These are phyloP conservation scores for Tetragonia tetragonoides DNA, from an alignment of 148 eudicot species.

Conservation along the genomic window DNA sequence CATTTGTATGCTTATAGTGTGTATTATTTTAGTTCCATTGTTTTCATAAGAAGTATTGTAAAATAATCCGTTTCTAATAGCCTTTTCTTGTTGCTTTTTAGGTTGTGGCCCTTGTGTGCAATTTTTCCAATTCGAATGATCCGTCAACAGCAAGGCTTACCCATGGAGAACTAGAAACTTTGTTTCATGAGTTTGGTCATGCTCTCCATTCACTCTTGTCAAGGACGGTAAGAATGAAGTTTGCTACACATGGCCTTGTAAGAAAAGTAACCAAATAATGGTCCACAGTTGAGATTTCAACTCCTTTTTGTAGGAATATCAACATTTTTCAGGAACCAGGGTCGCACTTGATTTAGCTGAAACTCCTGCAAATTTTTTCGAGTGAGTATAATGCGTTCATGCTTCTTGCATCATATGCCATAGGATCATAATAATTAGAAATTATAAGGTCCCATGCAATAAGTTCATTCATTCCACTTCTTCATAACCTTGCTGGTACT, in stretches of 20 bases:
- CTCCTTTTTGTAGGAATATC: constrained; percentile 71
- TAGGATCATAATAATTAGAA: not conserved
- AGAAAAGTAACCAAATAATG: constrained; percentile 6
- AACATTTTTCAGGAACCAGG: constrained; percentile 96
- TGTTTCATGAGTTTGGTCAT: constrained; percentile 98
- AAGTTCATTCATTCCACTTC: not conserved
- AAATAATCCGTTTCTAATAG: not conserved
- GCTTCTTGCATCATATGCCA: not conserved
- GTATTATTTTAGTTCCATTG: constrained; percentile 2
- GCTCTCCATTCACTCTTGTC: constrained; percentile 97
- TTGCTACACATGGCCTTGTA: not conserved
- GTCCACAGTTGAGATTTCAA: constrained; percentile 1
- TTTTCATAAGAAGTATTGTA: not conserved
- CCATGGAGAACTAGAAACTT: constrained; percentile 94
- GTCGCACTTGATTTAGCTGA: constrained; percentile 94
- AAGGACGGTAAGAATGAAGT: constrained; percentile 61
- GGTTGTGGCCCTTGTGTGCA: constrained; percentile 98
- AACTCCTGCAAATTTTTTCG: constrained; percentile 93
- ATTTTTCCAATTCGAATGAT: constrained; percentile 56
- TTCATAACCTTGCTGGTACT: not conserved
- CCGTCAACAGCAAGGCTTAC: constrained; percentile 53
- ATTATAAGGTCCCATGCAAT: not conserved
- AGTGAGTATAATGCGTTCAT: constrained; percentile 80
- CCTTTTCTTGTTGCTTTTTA: constrained; percentile 30
- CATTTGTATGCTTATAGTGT: not conserved